These are phyloP conservation scores for Beauveria asiatica DNA, from an alignment of 2,329 filamentous ascomycete species.

Conservation along the genomic window DNA sequence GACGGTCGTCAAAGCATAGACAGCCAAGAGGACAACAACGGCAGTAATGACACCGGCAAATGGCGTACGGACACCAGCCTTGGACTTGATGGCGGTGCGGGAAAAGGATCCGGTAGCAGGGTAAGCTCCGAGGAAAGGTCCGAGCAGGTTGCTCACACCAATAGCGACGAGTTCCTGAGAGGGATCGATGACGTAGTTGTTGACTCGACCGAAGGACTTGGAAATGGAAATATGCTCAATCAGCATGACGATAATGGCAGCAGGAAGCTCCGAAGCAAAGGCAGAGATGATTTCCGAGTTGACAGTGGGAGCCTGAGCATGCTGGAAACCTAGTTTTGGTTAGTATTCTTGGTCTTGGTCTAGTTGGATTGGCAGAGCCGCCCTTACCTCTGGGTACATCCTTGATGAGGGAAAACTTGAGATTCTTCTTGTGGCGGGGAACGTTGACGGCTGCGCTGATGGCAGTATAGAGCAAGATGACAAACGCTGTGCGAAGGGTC, in stretches of 20 bases:
- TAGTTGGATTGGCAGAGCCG: not conserved
- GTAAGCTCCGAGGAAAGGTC: slow-evolving; percentile 86
- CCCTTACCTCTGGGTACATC: slow-evolving; percentile 57
- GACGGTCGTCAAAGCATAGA: slow-evolving; percentile 78
- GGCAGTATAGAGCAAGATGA: slow-evolving; percentile 71
- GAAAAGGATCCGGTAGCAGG: slow-evolving; percentile 94
- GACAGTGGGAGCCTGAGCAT: slow-evolving; percentile 65
- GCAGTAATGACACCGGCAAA: slow-evolving; percentile 86
- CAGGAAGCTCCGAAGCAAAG: slow-evolving; percentile 68
- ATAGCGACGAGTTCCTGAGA: slow-evolving; percentile 96
- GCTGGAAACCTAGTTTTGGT: slow-evolving; percentile 57
- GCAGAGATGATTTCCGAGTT: slow-evolving; percentile 56
- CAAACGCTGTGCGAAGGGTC: slow-evolving; percentile 70
- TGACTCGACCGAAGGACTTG: slow-evolving; percentile 91
- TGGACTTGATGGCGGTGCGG: slow-evolving; percentile 92
- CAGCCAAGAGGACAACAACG: slow-evolving; percentile 74
- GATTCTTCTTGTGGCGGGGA: slow-evolving; percentile 39
- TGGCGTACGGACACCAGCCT: slow-evolving; percentile 87
- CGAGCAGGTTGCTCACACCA: slow-evolving; percentile 80
- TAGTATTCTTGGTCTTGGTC: not conserved
- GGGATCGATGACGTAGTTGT: slow-evolving; percentile 92
- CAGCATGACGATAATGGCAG: slow-evolving; percentile 83
- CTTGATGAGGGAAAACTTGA: slow-evolving; percentile 56
- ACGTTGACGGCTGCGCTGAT: slow-evolving; percentile 67
- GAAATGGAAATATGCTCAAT: slow-evolving; percentile 97